Evolutionary conservation across 2,329 filamentous ascomycete species (phyloP), one percentile per base, ranked within the genome.

Genomic region (Stemphylium lycopersici): DNA sequence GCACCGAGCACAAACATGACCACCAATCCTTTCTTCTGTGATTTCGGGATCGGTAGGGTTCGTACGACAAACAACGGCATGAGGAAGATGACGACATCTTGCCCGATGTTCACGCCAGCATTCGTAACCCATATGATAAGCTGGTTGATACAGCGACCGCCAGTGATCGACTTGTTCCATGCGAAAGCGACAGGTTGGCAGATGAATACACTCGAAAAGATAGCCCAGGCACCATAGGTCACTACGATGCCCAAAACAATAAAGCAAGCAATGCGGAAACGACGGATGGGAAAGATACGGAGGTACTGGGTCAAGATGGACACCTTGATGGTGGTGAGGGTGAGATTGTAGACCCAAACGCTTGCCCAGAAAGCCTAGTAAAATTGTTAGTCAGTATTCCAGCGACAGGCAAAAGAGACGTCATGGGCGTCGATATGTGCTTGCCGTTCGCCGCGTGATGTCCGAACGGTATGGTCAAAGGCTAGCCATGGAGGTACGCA

Each of bases 1-100:
- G 64, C 64, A 32, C 75, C 75, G 29, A 78, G 61, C 4, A 68
- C 66, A 48, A 79, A 76, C 43, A 78, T 69, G 5, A 64, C 56
- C 11, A 70, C 64, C 2, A 79, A 55, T 15, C 70, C 71, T 41
- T 67, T 56, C 59, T 77, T 78, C 52, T 77, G 72, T 4, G 56
- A 59, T 26, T 42, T 57, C 2, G 70, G 66, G 43, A 78, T 69
- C 6, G 66, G 61, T 12, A 79, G 60, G 4, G 60, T 65, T 41
- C 59, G 61, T 18, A 75, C 55, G 3, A 74, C 59, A 2, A 62
- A 61, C 38, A 75, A 64, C 2, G 72, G 73, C 12, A 75, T 56
- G 6, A 71, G 38, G 12, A 75, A 60, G 22, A 76, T 68, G 20
- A 65, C 42, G n/a, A 75, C 52, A 38, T 75, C 73, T 48, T 67